phyloP scores from a whole-genome alignment of 192 early-diverging fungal species.

The Entomortierella lignicola region DNA sequence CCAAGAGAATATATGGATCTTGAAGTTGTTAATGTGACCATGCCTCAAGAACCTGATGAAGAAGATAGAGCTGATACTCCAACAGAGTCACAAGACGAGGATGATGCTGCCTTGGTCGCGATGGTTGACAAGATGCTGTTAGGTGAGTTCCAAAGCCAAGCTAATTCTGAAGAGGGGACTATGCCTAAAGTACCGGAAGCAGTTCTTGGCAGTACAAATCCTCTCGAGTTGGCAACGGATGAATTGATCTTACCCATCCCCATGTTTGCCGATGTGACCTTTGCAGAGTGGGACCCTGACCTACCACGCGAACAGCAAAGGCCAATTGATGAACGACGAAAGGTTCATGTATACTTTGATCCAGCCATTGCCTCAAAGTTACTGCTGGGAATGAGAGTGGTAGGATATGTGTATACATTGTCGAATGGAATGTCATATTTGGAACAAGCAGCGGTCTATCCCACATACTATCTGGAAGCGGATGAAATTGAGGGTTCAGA shows the following conservation, averaged over 20 bases:
- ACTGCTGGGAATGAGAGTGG: constrained; percentile 27
- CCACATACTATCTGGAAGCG: constrained; percentile 39
- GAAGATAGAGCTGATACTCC: not conserved
- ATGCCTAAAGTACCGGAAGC: not conserved
- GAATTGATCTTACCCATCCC: constrained; percentile 2
- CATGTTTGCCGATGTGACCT: constrained; percentile 11
- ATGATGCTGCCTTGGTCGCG: constrained; percentile 9
- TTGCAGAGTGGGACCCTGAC: constrained; percentile 19
- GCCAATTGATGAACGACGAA: constrained; percentile 17
- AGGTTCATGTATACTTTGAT: constrained; percentile 35
- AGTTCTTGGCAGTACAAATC: not conserved
- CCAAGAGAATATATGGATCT: constrained; percentile 26
- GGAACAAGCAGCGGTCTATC: constrained; percentile 26
- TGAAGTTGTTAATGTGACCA: constrained; percentile 18
- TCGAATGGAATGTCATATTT: constrained; percentile 50
- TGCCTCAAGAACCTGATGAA: constrained; percentile 1
- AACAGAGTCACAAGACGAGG: not conserved
- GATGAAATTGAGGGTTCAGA: constrained; percentile 11
- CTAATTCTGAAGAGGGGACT: not conserved
- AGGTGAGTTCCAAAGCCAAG: not conserved
- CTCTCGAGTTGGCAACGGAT: not conserved
- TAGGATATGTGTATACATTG: constrained; percentile 22
- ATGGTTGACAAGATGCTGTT: constrained; percentile 35
- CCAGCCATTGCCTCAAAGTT: constrained; percentile 7
- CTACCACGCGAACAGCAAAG: constrained; percentile 7